Evolutionary conservation across 164 flowering plant genomes (phyloP), one percentile per base, ranked within the genome.

Genomic region (Stephania japonica): DNA sequence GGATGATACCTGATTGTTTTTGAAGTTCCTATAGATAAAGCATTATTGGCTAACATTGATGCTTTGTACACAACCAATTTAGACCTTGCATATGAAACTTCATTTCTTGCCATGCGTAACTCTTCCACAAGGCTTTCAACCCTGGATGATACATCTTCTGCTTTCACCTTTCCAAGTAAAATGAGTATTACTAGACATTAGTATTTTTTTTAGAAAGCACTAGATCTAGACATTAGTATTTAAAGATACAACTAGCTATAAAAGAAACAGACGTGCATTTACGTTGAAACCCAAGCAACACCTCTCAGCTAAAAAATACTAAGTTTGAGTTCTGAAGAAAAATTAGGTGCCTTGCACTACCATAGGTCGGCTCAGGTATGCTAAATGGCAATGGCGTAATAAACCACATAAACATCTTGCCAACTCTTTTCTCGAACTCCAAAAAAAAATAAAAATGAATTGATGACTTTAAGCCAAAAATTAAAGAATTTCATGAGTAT

Each of bases 41-140:
- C 91, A 70, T 87, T 90, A 84, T 80, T 82, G 41, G 84, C 78
- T 67, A 92, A 68, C 21, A 69, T 77, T 70, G 97, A 90, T 72
- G 98, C 99, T 83, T 87, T 91, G 77, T 84, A 89, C 0, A 83
- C 86, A 43, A 98, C 99, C 73, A 88, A 87, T 82, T 90, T 87
- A 68, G 90, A 84, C 70, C 93, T 92, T 72, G 86, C 78, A 72
- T 83, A 76, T 42, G 99, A 85, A 68, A 87, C 85, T 83, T 95
- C 98, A 78, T 81, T 90, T 79, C 89, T 88, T 53, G 80, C 81
- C 42, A 69, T 75, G 62, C 94, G 84, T 70, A 92, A 73, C 82
- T 95, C 99, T 80, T 91, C 95, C 78, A 90, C 56, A 26, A 95
- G 89, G 76, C 80, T 85, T 69, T 91, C 95, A 24, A 95, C 97